Evolutionary conservation across 2,329 filamentous ascomycete species (phyloP), one percentile per base, ranked within the genome.

Genomic region (Fusarium transvaalense): DNA sequence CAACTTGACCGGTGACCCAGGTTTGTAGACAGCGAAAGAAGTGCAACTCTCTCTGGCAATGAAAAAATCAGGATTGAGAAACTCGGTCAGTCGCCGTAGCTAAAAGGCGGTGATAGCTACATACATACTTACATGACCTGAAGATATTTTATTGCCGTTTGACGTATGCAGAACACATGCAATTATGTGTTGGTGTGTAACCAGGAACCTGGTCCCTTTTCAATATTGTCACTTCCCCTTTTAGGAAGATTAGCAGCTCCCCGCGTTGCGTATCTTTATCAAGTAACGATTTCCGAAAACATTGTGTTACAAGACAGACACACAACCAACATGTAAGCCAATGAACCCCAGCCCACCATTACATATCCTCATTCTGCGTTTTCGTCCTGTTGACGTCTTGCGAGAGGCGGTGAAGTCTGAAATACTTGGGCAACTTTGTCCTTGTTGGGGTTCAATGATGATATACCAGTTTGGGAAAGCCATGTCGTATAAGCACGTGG

Each of bases 121-220:
- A 39, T 19, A n/a, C 17, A 34, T 5, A 27, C 47, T 14, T 19
- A 19, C n/a, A 15, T 15, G 19, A n/a, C 29, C 17, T 29, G 42
- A 60, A 38, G 53, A 64, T 46, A 47, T 57, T 29, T 29, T 21
- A 42, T 13, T 31, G 13, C 31, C 10, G 6, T 50, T 60, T 64
- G 53, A 65, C 46, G 38, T 60, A 63, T 64, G 60, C 61, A 60
- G 21, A 41, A 38, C 23, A 39, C 23, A 39, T 29, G 47, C 15
- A 17, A 31, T 21, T 6, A 29, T 47, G 53, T 37, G 38, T 29
- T 64, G 52, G 52, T 51, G 60, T 47, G 41, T 21, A 48, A 53
- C 61, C 61, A 27, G 35, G 29, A 34, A 45, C 35, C 39, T 60
- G 61, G 59, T 19, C 45, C 34, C 10, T 29, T 25, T 19, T 23